These are phyloP conservation scores for Fraxinus angustifolia DNA, from an alignment of 305 asterid species.

Conservation along the genomic window DNA sequence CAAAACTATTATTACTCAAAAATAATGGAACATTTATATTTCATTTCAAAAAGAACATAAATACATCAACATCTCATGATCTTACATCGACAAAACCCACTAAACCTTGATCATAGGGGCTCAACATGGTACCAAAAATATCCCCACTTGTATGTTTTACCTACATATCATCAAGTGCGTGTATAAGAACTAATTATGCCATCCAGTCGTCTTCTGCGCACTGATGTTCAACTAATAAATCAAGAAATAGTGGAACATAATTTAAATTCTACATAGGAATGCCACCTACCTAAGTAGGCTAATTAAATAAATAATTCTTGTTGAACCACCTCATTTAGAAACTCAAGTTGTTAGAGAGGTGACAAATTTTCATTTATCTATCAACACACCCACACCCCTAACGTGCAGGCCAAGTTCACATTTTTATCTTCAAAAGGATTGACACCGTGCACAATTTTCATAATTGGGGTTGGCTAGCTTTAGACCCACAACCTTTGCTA, in stretches of 20 bases:
- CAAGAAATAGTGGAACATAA: not conserved
- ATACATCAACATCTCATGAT: not conserved
- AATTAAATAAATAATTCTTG: not conserved
- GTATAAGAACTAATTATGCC: not conserved
- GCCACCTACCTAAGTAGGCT: not conserved
- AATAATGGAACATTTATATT: not conserved
- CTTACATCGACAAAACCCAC: not conserved
- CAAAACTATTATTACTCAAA: not conserved
- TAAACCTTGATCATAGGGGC: not conserved
- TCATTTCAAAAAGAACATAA: not conserved
- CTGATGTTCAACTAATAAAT: not conserved
- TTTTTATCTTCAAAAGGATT: not conserved
- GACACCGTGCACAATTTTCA: not conserved
- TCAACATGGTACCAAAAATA: not conserved
- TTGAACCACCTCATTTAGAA: not conserved
- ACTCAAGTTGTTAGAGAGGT: not conserved
- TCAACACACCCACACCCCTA: not conserved
- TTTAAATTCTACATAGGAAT: not conserved
- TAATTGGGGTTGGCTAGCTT: not conserved
- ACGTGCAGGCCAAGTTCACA: not conserved
- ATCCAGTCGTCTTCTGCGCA: not conserved
- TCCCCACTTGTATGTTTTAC: not conserved
- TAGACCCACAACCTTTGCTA: not conserved
- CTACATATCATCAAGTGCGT: not conserved
- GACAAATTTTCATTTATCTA: not conserved